A percentile compares a stretch with the other conserved stretches of the same genome.
Conservation (phyloP, 164 flowering plant species). For the Vitis rotundifolia region DNA sequence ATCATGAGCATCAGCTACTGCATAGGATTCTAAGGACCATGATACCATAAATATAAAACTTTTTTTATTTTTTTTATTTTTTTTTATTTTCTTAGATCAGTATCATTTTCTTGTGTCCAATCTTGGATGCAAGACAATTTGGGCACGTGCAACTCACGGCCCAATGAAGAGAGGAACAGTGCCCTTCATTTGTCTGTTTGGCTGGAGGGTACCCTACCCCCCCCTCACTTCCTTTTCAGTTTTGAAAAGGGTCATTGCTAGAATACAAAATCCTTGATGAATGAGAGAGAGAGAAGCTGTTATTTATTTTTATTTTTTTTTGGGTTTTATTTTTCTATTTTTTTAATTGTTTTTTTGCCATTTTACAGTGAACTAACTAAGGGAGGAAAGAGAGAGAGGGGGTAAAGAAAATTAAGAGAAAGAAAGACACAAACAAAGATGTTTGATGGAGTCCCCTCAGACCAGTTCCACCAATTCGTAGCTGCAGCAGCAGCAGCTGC, state of each 20-base stretch:
- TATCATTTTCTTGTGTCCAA: no score
- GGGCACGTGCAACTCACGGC: no score
- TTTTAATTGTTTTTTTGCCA: slow-evolving; percentile 3
- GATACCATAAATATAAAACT: neutral
- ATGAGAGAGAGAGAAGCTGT: slow-evolving; percentile 29
- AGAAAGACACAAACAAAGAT: slow-evolving; percentile 25
- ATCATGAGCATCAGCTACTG: slow-evolving; percentile 35
- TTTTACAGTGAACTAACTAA: slow-evolving; percentile 18
- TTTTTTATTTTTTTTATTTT: no score
- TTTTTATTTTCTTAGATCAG: no score
- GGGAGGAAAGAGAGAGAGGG: slow-evolving; percentile 6
- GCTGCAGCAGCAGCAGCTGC: slow-evolving; percentile 1
- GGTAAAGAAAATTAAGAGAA: neutral
- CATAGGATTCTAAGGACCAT: slow-evolving; percentile 53
- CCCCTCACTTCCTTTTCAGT: slow-evolving; percentile 9
- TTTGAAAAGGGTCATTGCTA: slow-evolving; percentile 1
- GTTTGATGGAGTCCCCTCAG: slow-evolving; percentile 57
- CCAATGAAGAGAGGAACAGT: no score
- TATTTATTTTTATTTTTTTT: slow-evolving; percentile 8
- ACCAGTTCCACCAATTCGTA: slow-evolving; percentile 61
- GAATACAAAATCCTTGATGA: slow-evolving; percentile 27
- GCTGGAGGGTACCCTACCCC: slow-evolving; percentile 11
- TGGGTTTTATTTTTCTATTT: slow-evolving; percentile 15
- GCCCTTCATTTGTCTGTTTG: neutral
- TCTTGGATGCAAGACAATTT: no score